Percentiles rank a stretch among this genome's conserved stretches.
Evolutionary conservation across 805 yeast species (phyloP).

Genomic region (Kazachstania martiniae): DNA sequence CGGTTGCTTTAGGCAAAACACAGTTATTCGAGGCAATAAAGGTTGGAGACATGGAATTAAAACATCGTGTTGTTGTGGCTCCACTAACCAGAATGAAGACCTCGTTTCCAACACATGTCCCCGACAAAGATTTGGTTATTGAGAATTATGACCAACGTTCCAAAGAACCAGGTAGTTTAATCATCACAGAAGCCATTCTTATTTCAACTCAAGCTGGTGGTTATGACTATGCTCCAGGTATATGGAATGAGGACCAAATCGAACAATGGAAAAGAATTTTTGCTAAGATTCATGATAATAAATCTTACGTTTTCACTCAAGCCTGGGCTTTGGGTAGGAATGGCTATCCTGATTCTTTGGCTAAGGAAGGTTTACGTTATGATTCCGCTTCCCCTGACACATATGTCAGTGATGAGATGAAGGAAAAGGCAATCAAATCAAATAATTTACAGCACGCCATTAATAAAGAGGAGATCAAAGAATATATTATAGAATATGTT

Average conservation of each 20-base stretch:
- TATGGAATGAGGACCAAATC: conserved; percentile 36
- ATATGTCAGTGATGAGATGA: conserved; percentile 25
- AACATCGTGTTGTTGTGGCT: conserved; percentile 31
- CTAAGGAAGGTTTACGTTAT: conserved; percentile 28
- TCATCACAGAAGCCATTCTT: conserved; percentile 48
- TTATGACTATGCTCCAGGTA: conserved; percentile 36
- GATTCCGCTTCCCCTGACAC: conserved; percentile 31
- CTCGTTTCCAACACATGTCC: conserved; percentile 26
- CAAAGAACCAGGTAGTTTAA: conserved; percentile 41
- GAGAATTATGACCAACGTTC: conserved; percentile 47
- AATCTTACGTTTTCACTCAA: conserved; percentile 36
- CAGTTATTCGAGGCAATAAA: conserved; percentile 22
- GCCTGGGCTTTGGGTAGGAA: conserved; percentile 39
- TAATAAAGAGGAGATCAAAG: conserved; percentile 28
- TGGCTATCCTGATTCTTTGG: conserved; percentile 29
- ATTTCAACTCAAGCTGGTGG: conserved; percentile 33
- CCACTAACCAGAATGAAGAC: conserved; percentile 36
- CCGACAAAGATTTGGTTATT: conserved; percentile 33
- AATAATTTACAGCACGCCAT: conserved; percentile 24
- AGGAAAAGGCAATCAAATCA: conserved; percentile 25
- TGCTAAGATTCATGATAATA: conserved; percentile 39
- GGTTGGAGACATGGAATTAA: conserved; percentile 28
- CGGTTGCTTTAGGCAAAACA: conserved; percentile 10
- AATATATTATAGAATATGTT: conserved; percentile 32
- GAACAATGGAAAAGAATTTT: conserved; percentile 38